A percentile compares a stretch with the other conserved stretches of the same genome.
Evolutionary conservation across 2,329 filamentous ascomycete genomes (phyloP).

Genomic region (Dactylellina leptospora): DNA sequence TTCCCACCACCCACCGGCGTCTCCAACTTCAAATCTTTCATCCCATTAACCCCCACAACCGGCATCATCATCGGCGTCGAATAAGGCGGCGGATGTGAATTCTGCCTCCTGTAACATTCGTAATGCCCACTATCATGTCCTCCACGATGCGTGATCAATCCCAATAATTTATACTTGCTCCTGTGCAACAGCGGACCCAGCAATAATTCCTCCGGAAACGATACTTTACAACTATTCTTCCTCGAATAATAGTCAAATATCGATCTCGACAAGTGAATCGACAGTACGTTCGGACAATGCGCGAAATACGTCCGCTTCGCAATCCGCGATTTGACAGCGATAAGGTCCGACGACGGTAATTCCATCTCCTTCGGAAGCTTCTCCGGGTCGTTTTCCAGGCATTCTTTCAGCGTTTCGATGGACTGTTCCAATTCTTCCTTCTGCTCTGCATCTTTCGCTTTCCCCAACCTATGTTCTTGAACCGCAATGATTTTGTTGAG

Average conservation of each 20-base stretch:
- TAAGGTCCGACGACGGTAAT: constrained; percentile 72
- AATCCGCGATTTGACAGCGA: constrained; percentile 80
- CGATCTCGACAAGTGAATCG: constrained; percentile 89
- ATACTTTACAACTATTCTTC: constrained; percentile 93
- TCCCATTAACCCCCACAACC: constrained; percentile 57
- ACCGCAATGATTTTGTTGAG: constrained; percentile 78
- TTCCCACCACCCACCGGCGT: neutral
- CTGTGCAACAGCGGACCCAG: constrained; percentile 81
- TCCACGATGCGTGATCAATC: constrained; percentile 91
- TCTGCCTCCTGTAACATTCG: constrained; percentile 91
- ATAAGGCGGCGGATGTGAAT: constrained; percentile 75
- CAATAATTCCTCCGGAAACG: constrained; percentile 85
- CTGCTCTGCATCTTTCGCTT: constrained; percentile 25
- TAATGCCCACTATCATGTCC: constrained; percentile 97
- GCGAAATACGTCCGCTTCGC: constrained; percentile 87
- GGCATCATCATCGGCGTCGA: constrained; percentile 73
- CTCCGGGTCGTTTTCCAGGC: constrained; percentile 84
- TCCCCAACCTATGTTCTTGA: constrained; percentile 69
- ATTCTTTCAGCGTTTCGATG: constrained; percentile 69
- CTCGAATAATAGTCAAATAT: constrained; percentile 87
- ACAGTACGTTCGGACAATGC: constrained; percentile 85
- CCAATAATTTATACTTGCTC: constrained; percentile 82
- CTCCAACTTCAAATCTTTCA: constrained; percentile 1
- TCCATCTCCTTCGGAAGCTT: constrained; percentile 74
- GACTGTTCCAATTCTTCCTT: constrained; percentile 39